These are phyloP conservation scores for Porpolomopsis calyptriformis DNA, from an alignment of 768 basidiomycete species.

Conservation along the genomic window DNA sequence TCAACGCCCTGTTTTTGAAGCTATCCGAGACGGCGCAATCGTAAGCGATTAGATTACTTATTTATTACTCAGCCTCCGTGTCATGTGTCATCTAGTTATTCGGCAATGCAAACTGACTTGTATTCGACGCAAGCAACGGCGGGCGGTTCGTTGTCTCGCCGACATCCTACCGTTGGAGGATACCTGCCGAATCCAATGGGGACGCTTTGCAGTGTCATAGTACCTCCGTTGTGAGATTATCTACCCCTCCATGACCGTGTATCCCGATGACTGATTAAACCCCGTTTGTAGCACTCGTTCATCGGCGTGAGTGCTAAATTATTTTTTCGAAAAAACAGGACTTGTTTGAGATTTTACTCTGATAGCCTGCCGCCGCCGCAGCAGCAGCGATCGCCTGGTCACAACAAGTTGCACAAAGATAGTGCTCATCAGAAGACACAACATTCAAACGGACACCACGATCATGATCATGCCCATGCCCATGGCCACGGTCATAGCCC, in stretches of 20 bases:
- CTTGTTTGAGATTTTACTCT: too few relatives aligned
- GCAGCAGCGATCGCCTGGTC: neutral
- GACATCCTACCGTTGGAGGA: neutral
- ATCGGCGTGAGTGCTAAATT: too few relatives aligned
- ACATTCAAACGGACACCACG: neutral
- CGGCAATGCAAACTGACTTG: neutral
- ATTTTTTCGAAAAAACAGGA: too few relatives aligned
- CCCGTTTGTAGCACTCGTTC: too few relatives aligned
- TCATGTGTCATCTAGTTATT: neutral
- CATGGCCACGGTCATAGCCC: neutral
- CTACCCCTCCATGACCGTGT: too few relatives aligned
- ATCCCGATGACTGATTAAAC: too few relatives aligned
- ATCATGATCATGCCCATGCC: neutral
- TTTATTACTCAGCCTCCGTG: too few relatives aligned
- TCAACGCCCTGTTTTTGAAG: too few relatives aligned
- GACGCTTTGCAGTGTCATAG: neutral
- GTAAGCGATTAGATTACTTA: too few relatives aligned
- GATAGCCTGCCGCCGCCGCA: too few relatives aligned
- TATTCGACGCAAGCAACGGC: neutral
- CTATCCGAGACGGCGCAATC: too few relatives aligned
- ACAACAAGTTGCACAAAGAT: neutral
- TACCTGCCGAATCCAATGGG: neutral
- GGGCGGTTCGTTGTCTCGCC: neutral
- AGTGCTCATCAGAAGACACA: neutral
- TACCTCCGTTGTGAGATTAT: too few relatives aligned